These are phyloP conservation scores for Glebionis coronaria DNA, from an alignment of 129 eudicot genomes.

Conservation along the genomic window DNA sequence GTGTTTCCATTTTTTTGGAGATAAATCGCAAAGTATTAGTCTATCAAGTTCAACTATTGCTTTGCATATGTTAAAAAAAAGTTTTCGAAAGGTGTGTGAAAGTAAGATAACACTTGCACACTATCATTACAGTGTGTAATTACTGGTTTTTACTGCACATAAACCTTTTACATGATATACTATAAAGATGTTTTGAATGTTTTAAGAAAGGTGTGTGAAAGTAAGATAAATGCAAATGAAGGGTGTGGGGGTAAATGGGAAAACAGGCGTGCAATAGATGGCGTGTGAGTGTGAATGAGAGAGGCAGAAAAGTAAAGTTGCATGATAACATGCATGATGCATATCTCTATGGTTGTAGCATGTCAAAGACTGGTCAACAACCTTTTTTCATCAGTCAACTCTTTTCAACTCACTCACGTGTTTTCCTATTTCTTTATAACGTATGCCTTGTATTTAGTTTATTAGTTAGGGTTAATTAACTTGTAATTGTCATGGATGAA, in stretches of 20 bases:
- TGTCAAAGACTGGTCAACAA: constrained; percentile 41
- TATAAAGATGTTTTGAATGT: neutral
- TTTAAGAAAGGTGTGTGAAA: neutral
- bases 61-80: too few species aligned
- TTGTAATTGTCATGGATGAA: neutral
- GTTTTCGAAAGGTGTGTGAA: too few species aligned
- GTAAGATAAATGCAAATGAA: constrained; percentile 9
- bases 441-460: neutral
- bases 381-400: constrained; percentile 26
- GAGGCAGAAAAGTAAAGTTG: constrained; percentile 14
- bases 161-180: neutral
- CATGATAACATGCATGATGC: constrained; percentile 35
- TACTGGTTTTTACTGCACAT: too few species aligned
- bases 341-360: constrained; percentile 17
- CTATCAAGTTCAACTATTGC: too few species aligned
- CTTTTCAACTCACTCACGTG: constrained; percentile 14
- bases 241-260: neutral
- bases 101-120: too few species aligned
- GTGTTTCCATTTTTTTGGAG: too few species aligned
- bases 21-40: too few species aligned
- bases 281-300: constrained; percentile 35
- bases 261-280: constrained; percentile 35
- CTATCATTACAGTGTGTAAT: neutral
- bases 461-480: neutral
- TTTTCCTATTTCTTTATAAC: neutral